Conservation (phyloP, 2,329 filamentous ascomycete species). For the Diaporthe velutina region DNA sequence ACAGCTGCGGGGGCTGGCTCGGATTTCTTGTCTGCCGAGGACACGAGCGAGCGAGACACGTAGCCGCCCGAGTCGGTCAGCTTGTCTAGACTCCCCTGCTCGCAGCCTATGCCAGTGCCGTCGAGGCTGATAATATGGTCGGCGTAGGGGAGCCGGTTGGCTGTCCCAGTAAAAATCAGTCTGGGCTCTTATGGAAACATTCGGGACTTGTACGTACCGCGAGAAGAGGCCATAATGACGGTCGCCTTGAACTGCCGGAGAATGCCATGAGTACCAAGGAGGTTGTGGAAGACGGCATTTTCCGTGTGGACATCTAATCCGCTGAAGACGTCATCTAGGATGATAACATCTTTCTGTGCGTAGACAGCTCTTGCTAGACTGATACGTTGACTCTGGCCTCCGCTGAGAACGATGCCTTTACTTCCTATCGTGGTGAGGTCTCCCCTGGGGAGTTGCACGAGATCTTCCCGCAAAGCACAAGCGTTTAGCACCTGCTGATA, state of each 20-base stretch:
- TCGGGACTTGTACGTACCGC: background rate
- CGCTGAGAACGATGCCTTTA: slow-evolving; percentile 39
- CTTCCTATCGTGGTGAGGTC: slow-evolving; percentile 41
- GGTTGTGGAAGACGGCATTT: slow-evolving; percentile 54
- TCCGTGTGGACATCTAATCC: slow-evolving; percentile 60
- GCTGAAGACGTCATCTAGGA: slow-evolving; percentile 63
- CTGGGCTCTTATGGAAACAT: background rate
- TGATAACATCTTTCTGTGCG: slow-evolving; percentile 50
- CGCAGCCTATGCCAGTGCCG: slow-evolving; percentile 9
- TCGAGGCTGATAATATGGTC: slow-evolving; percentile 5
- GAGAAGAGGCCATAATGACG: slow-evolving; percentile 42
- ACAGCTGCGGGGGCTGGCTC: background rate
- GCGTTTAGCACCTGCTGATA: slow-evolving; percentile 34
- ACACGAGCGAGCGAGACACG: background rate
- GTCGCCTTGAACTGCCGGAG: slow-evolving; percentile 53
- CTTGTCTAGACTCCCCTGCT: slow-evolving; percentile 9
- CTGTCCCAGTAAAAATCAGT: background rate
- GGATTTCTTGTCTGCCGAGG: background rate
- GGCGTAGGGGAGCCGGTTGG: slow-evolving; percentile 12
- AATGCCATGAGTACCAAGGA: slow-evolving; percentile 57
- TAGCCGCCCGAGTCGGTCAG: slow-evolving; percentile 2
- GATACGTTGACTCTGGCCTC: slow-evolving; percentile 38
- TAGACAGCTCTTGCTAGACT: slow-evolving; percentile 61
- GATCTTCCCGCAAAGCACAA: slow-evolving; percentile 38
- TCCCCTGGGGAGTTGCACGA: slow-evolving; percentile 31